Conservation (phyloP, 257 asterid species). For the Solanum chilense region DNA sequence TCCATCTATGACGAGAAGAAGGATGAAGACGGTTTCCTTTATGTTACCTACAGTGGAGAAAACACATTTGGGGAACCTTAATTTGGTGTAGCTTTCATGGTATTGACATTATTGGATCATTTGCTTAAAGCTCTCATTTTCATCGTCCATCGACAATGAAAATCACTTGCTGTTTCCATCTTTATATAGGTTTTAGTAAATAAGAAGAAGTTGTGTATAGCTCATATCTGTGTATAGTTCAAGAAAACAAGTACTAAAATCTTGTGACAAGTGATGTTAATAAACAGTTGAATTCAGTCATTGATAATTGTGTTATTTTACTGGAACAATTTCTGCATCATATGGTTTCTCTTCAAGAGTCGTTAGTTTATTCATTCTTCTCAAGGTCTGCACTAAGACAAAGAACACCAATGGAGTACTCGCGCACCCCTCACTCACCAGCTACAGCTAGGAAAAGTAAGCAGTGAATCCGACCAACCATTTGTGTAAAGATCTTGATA, state of each 20-base stretch:
- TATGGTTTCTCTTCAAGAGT: not conserved
- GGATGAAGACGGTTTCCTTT: constrained; percentile 22
- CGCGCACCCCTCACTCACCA: not conserved
- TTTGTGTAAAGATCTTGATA: not conserved
- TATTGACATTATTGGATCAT: not conserved
- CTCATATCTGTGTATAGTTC: not conserved
- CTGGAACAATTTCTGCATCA: not conserved
- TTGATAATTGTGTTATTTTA: not conserved
- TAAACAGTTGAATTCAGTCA: not conserved
- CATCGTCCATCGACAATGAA: not conserved
- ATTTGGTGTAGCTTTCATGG: not conserved
- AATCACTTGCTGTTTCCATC: not conserved
- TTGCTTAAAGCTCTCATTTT: not conserved
- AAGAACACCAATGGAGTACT: not conserved
- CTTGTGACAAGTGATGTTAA: not conserved
- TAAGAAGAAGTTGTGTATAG: not conserved
- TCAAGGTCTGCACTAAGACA: not conserved
- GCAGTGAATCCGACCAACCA: not conserved
- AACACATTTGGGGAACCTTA: constrained; percentile 16
- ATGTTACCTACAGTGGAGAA: constrained; percentile 24
- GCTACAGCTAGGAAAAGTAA: not conserved
- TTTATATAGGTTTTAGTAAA: not conserved
- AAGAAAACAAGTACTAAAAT: not conserved
- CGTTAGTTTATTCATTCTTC: not conserved
- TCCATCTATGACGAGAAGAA: constrained; percentile 14